Evolutionary conservation across 495 filamentous ascomycete species (phyloP).

Genomic region (Xylaria sp.): DNA sequence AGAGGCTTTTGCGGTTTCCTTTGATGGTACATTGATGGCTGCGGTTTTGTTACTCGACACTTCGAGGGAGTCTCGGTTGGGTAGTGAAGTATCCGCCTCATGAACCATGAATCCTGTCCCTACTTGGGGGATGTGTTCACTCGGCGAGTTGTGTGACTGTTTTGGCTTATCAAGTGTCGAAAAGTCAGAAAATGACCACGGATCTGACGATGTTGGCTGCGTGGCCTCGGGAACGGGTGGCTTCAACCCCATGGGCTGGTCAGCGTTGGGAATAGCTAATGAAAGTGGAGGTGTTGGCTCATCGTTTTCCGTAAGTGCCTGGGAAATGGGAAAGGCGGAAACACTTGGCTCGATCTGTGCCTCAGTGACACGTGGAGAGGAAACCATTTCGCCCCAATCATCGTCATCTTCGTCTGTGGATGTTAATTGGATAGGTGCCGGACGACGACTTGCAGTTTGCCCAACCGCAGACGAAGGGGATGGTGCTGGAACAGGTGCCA

Average conservation of each 20-base stretch:
- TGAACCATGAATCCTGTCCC: conserved; percentile 49
- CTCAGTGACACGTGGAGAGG: conserved; percentile 47
- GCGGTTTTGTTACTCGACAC: neutral
- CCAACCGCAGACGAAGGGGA: neutral
- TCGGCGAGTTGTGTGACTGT: conserved; percentile 19
- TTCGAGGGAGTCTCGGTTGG: neutral
- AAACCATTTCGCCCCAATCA: conserved; percentile 64
- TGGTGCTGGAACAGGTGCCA: neutral
- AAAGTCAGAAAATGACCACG: conserved; percentile 32
- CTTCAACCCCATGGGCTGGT: conserved; percentile 3
- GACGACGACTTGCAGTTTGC: neutral
- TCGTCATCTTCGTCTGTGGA: conserved; percentile 51
- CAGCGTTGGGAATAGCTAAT: conserved; percentile 24
- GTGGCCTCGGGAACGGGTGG: conserved; percentile 9
- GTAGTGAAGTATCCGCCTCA: conserved; percentile 33
- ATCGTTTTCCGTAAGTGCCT: neutral
- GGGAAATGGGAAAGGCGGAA: conserved; percentile 1
- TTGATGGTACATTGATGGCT: neutral
- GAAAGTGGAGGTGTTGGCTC: conserved; percentile 21
- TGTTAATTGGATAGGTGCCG: neutral
- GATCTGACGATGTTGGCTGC: conserved; percentile 17
- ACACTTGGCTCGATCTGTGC: conserved; percentile 13
- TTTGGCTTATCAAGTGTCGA: conserved; percentile 30
- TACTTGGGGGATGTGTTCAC: conserved; percentile 42
- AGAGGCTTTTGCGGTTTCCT: conserved; percentile 23